Percentiles rank a stretch among this genome's conserved stretches.
Conservation (phyloP, 495 filamentous ascomycete species). For the Aspergillus biplanus region DNA sequence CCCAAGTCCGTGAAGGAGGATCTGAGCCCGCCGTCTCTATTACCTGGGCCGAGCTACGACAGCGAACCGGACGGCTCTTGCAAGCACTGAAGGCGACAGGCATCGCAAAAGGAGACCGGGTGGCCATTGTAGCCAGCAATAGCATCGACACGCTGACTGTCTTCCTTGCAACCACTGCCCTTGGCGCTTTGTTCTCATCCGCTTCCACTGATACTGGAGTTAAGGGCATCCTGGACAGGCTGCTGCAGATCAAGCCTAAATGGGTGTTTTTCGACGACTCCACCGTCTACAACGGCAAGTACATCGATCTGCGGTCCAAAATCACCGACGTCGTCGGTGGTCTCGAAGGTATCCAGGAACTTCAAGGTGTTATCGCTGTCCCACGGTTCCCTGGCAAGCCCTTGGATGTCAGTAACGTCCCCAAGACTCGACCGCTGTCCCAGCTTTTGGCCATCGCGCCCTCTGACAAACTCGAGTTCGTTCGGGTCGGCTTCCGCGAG, state of each 20-base stretch:
- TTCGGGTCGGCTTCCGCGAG: slow-evolving; percentile 64
- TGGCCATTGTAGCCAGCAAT: slow-evolving; percentile 72
- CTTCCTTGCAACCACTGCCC: slow-evolving; percentile 62
- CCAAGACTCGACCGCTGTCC: slow-evolving; percentile 54
- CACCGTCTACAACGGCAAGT: slow-evolving; percentile 78
- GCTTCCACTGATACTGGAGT: slow-evolving; percentile 80
- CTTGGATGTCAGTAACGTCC: slow-evolving; percentile 60
- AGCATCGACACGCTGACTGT: slow-evolving; percentile 72
- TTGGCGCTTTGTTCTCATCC: slow-evolving; percentile 73
- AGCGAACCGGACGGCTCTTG: slow-evolving; percentile 56
- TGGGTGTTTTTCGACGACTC: slow-evolving; percentile 80
- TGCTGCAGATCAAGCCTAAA: slow-evolving; percentile 70
- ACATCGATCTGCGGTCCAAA: slow-evolving; percentile 69
- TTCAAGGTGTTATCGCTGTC: slow-evolving; percentile 66
- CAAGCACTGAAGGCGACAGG: slow-evolving; percentile 66
- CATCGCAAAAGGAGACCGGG: slow-evolving; percentile 68
- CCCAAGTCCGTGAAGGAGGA: slow-evolving; percentile 72
- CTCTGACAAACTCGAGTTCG: slow-evolving; percentile 53
- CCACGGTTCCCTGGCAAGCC: slow-evolving; percentile 61
- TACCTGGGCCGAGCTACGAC: slow-evolving; percentile 66
- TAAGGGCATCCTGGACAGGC: slow-evolving; percentile 73
- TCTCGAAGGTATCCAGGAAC: slow-evolving; percentile 59
- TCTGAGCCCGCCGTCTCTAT: slow-evolving; percentile 54
- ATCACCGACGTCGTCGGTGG: slow-evolving; percentile 68
- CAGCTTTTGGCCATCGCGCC: slow-evolving; percentile 53